Evolutionary conservation across 768 basidiomycete genomes (phyloP).

Genomic region (Pleurotus platypus): DNA sequence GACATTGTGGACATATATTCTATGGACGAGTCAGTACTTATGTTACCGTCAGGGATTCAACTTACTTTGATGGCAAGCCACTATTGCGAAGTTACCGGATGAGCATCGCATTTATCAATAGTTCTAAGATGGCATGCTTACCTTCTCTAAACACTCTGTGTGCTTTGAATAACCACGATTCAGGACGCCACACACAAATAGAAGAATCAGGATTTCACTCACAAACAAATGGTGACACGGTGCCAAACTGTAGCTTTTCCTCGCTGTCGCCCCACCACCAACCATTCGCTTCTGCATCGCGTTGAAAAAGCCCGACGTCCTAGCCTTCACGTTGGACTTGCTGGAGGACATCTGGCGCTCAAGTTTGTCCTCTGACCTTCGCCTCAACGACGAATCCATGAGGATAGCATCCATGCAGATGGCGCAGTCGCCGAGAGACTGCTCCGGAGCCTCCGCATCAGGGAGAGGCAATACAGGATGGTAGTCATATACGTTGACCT

Average conservation of each 20-base stretch:
- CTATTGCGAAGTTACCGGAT: conserved; percentile 23
- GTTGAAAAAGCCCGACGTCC: conserved; percentile 36
- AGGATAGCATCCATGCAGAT: conserved; percentile 92
- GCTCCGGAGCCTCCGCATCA: conserved; percentile 73
- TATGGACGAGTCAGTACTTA: conserved; percentile 21
- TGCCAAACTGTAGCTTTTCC: conserved; percentile 78
- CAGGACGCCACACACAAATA: neutral
- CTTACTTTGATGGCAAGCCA: conserved; percentile 76
- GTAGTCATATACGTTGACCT: conserved; percentile 73
- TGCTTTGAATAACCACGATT: conserved; percentile 44
- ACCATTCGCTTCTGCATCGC: conserved; percentile 40
- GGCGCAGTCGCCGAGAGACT: conserved; percentile 80
- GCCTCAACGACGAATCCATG: conserved; percentile 38
- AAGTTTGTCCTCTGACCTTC: conserved; percentile 26
- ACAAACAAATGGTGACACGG: conserved; percentile 90
- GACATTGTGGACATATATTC: conserved; percentile 93
- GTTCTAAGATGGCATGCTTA: conserved; percentile 22
- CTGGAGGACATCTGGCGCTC: conserved; percentile 17
- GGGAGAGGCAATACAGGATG: conserved; percentile 74
- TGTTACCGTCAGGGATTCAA: neutral
- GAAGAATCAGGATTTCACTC: conserved; percentile 25
- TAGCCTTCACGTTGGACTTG: conserved; percentile 13
- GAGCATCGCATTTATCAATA: conserved; percentile 11
- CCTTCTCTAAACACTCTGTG: conserved; percentile 82
- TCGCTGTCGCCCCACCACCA: conserved; percentile 34